Conservation (phyloP, 768 basidiomycete species). For the Polyporus arcularius region DNA sequence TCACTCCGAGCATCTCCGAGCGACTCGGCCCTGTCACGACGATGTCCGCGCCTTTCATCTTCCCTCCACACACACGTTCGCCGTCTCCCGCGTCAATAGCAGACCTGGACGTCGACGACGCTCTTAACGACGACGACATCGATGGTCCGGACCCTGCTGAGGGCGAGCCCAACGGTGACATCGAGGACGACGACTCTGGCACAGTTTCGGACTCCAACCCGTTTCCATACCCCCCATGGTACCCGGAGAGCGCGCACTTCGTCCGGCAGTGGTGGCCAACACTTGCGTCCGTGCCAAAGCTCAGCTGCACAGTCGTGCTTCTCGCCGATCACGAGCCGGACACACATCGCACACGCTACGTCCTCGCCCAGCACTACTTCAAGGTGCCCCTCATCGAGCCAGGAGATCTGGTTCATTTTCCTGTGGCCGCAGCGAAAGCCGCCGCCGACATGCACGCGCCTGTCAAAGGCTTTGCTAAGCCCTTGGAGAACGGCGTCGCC, state of each 20-base stretch:
- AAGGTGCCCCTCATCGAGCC: slow-evolving; percentile 53
- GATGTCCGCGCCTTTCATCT: slow-evolving; percentile 26
- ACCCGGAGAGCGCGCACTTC: slow-evolving; percentile 74
- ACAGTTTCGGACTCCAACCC: slow-evolving; percentile 46
- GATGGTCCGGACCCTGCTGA: not conserved
- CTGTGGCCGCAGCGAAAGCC: slow-evolving; percentile 5
- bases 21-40: slow-evolving; percentile 22
- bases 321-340: slow-evolving; percentile 62
- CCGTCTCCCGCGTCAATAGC: slow-evolving; percentile 2
- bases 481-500: not conserved
- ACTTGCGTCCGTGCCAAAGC: slow-evolving; percentile 58
- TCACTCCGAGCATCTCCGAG: slow-evolving; percentile 26
- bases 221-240: slow-evolving; percentile 68
- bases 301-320: slow-evolving; percentile 73
- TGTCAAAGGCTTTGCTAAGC: not conserved
- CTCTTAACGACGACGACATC: not conserved
- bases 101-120: not conserved
- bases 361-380: slow-evolving; percentile 78
- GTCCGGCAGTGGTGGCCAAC: slow-evolving; percentile 84
- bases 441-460: slow-evolving; percentile 1
- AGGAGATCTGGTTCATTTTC: slow-evolving; percentile 10
- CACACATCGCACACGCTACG: slow-evolving; percentile 60
- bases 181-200: not conserved
- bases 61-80: slow-evolving; percentile 17
- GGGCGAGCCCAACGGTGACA: not conserved